Evolutionary conservation across 225 moss, liverwort and hornwort species (phyloP).

Genomic region (Marchantia polymorpha): DNA sequence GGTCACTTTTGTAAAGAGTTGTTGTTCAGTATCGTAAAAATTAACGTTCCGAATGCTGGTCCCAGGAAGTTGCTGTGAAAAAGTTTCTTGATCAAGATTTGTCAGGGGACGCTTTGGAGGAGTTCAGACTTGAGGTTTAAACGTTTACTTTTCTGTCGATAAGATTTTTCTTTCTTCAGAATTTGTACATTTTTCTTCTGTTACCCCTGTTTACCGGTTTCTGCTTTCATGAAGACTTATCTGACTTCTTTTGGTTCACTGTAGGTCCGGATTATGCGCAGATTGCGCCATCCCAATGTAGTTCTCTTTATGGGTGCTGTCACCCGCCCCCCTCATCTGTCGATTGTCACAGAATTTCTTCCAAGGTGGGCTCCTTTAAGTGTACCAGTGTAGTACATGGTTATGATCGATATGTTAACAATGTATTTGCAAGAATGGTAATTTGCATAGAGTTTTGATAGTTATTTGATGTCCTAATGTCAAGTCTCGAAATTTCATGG

Average conservation of each 20-base stretch:
- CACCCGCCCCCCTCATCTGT: slow-evolving; percentile 47
- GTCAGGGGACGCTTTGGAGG: slow-evolving; percentile 50
- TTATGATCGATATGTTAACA: not conserved
- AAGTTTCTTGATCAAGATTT: slow-evolving; percentile 55
- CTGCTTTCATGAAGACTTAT: not conserved
- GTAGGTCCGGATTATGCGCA: slow-evolving; percentile 49
- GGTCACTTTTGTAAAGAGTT: not conserved
- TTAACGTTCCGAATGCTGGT: not conserved
- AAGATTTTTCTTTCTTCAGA: not conserved
- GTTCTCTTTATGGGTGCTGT: slow-evolving; percentile 55
- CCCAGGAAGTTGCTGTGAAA: slow-evolving; percentile 52
- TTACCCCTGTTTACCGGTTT: not conserved
- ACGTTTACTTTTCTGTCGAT: not conserved
- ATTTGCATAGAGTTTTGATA: too few relatives aligned
- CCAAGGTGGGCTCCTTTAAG: slow-evolving; percentile 32
- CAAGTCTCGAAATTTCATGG: not conserved
- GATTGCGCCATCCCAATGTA: slow-evolving; percentile 51
- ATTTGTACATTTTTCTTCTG: not conserved
- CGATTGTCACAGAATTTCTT: slow-evolving; percentile 48
- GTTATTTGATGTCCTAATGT: not conserved
- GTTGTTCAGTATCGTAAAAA: too few relatives aligned
- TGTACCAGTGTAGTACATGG: not conserved
- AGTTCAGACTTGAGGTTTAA: slow-evolving; percentile 52
- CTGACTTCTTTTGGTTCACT: not conserved
- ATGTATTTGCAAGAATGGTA: too few relatives aligned